Conservation (phyloP, 352 stramenopile species). For the Aphanomyces astaci region DNA sequence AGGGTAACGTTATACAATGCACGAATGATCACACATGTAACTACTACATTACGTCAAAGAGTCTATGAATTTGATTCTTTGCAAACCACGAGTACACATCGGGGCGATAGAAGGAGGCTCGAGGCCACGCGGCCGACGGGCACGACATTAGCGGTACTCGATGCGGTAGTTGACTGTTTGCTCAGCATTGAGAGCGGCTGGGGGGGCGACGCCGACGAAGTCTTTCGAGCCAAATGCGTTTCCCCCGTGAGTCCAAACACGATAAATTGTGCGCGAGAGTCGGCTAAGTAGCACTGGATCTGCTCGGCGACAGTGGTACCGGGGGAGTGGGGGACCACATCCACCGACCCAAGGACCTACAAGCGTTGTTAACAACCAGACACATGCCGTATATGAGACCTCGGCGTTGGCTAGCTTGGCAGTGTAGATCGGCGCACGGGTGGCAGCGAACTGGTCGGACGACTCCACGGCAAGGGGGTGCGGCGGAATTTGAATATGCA, state of each 20-base stretch:
- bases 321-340: not conserved
- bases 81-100: not conserved
- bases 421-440: not conserved
- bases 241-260: constrained; percentile 2
- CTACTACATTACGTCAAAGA: too few species aligned
- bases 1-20: too few species aligned
- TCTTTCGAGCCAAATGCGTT: not conserved
- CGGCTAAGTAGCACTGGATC: constrained; percentile 6
- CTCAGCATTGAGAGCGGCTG: not conserved
- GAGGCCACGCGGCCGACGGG: not conserved
- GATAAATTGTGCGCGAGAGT: not conserved
- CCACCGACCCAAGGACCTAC: not conserved
- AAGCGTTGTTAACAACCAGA: not conserved
- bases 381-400: not conserved
- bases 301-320: constrained; percentile 5
- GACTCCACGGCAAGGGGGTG: not conserved
- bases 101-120: constrained; percentile 2
- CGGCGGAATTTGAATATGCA: constrained; percentile 4
- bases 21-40: too few species aligned
- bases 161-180: not conserved
- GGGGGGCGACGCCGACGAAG: not conserved
- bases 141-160: not conserved
- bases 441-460: not conserved
- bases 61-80: too few species aligned
- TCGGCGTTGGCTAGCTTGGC: not conserved